Percentiles rank a stretch among this genome's conserved stretches.
Conservation (phyloP, 2,329 filamentous ascomycete genomes). For the Arachnopeziza araneosa region DNA sequence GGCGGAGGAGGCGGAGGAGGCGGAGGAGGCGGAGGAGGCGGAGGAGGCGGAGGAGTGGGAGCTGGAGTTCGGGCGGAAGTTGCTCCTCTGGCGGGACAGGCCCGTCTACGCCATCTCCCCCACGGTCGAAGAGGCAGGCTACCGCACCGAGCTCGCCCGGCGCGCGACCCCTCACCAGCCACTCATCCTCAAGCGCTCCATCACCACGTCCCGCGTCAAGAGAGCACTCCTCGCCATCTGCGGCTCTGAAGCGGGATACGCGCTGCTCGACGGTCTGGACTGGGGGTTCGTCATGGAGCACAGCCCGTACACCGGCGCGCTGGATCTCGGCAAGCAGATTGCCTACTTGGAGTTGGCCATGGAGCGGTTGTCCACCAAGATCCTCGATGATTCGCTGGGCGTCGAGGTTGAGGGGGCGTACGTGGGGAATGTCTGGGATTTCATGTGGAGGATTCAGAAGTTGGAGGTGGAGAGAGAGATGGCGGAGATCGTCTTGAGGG, state of each 20-base stretch:
- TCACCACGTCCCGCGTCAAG: not conserved
- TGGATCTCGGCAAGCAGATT: not conserved
- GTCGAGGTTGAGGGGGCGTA: not conserved
- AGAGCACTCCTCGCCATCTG: not conserved
- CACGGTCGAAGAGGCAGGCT: not conserved
- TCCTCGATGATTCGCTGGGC: not conserved
- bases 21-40: too few relatives aligned
- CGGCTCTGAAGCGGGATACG: not conserved
- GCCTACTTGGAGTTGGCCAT: not conserved
- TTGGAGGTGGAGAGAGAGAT: not conserved
- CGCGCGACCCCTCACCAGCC: too few relatives aligned
- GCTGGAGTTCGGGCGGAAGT: not conserved
- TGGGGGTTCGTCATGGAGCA: not conserved
- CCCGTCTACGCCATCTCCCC: not conserved
- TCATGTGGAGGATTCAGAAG: not conserved
- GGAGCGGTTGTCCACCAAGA: not conserved
- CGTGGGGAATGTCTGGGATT: not conserved
- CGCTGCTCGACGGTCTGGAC: not conserved
- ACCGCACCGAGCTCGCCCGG: too few relatives aligned
- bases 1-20: not conserved
- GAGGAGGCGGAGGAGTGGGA: too few relatives aligned
- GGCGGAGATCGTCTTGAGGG: not conserved
- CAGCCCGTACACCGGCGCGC: not conserved
- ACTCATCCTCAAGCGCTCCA: not conserved
- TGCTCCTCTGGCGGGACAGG: not conserved